These are phyloP conservation scores for Oenanthe sinensis DNA, from an alignment of 129 eudicot genomes.

Conservation along the genomic window DNA sequence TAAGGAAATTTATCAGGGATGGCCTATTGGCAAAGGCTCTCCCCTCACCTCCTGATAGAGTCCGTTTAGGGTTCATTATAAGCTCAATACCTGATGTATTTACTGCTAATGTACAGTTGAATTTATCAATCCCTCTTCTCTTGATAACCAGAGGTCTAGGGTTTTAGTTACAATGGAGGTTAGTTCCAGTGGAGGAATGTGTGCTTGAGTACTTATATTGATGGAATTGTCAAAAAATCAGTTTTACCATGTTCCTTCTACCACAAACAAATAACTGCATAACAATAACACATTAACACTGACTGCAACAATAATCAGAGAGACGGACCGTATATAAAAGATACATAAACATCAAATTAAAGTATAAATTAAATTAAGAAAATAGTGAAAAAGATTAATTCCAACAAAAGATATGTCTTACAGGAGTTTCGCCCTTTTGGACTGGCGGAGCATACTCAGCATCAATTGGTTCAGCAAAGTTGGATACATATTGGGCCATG, in stretches of 20 bases:
- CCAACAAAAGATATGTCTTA: slow-evolving; percentile 26
- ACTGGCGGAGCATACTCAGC: slow-evolving; percentile 90
- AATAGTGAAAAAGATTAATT: not conserved
- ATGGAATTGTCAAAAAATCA: not conserved
- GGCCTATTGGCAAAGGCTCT: not conserved
- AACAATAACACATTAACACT: not conserved
- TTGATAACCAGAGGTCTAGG: too few species aligned
- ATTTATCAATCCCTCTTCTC: not conserved
- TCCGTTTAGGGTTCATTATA: not conserved
- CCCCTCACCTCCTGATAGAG: not conserved
- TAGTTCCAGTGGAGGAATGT: too few species aligned
- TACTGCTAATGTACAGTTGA: too few species aligned
- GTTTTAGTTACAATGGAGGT: too few species aligned
- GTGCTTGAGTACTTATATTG: too few species aligned
- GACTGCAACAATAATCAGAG: not conserved
- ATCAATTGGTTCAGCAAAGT: slow-evolving; percentile 75
- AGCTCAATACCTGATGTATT: not conserved
- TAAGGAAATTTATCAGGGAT: not conserved
- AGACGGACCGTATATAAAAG: not conserved
- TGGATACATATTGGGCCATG: slow-evolving; percentile 70
- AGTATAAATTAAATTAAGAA: not conserved
- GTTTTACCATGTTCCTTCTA: not conserved
- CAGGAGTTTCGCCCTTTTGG: slow-evolving; percentile 75
- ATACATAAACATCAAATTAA: not conserved
- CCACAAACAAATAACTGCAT: not conserved